These are phyloP conservation scores for Coelastrella sp. DNA, from an alignment of 139 green algal genomes.

Conservation along the genomic window DNA sequence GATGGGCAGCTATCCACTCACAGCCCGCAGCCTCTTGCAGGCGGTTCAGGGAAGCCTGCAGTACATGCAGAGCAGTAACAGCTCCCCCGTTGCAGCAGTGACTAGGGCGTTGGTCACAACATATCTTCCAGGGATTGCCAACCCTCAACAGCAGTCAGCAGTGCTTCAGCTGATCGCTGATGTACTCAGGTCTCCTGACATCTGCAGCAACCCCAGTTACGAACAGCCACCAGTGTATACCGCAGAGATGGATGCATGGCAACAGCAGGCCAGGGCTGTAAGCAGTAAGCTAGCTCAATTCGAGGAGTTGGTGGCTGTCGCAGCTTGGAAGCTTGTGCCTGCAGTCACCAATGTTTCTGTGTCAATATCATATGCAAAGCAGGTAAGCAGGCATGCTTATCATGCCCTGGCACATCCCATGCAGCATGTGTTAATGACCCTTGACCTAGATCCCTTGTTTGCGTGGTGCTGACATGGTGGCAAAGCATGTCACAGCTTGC, in stretches of 20 bases:
- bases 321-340: slow-evolving; percentile 7
- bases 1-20: slow-evolving; percentile 29
- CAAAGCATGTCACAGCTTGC: too few relatives aligned
- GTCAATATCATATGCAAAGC: neutral
- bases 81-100: slow-evolving; percentile 10
- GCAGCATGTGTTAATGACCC: too few relatives aligned
- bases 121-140: slow-evolving; percentile 24
- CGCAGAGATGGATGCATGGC: slow-evolving; percentile 11
- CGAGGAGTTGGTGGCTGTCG: neutral
- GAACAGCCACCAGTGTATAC: neutral
- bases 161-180: neutral
- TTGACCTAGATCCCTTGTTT: too few relatives aligned
- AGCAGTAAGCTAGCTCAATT: slow-evolving; percentile 22
- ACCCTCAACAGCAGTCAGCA: slow-evolving; percentile 1
- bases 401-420: too few relatives aligned
- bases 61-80: slow-evolving; percentile 16
- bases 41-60: slow-evolving; percentile 1
- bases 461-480: too few relatives aligned
- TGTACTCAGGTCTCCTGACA: neutral
- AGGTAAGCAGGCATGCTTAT: neutral
- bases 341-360: neutral
- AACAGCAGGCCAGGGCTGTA: neutral
- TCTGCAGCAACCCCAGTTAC: neutral
- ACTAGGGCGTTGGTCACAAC: neutral
- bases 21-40: slow-evolving; percentile 33